Evolutionary conservation across 1,284 basidiomycete genomes (phyloP), one percentile per base, ranked within the genome.

Genomic region (Fereydounia khargensis): DNA sequence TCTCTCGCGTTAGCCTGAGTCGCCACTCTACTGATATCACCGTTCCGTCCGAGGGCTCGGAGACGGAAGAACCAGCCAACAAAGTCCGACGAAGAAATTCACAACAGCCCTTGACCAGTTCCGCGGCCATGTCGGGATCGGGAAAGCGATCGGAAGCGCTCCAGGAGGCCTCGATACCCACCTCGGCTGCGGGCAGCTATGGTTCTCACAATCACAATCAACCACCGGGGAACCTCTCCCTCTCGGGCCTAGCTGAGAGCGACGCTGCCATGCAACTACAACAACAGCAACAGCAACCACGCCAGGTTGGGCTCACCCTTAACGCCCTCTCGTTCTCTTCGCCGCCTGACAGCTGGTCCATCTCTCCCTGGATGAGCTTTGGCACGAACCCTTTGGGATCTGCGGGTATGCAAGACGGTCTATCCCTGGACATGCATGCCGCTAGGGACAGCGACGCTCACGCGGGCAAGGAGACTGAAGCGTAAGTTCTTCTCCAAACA

Each of bases 351-450:
- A 53, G 58, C n/a, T 61, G 58, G 58, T 42, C 58, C 14, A 61
- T 61, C 22, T 61, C 58, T n/a, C 58, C 58, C 17, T 61, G 58
- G 58, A 43, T 61, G 47, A 46, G 47, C 31, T 27, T 61, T 9
- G 27, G 35, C 3, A 30, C 44, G 24, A 56, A 48, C 5, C 58
- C 58, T 0, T 49, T 51, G 6, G 44, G 34, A 7, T 40, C 47
- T 22, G 41, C 33, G 18, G 25, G 33, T 2, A 30, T 37, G 40
- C 43, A 47, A 14, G 10, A 32, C 6, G 18, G 19, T 3, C 16
- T 35, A 4, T 40, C 44, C 4, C 47, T 30, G 46, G 6, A 25
- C 14, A 4, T 42, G 43, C 16, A 41, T 45, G 42, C 33, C 45
- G 11, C 37, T 51, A 24, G n/a, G n/a, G n/a, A n/a, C n/a, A n/a